Percentiles rank a stretch among this genome's conserved stretches.
Conservation (phyloP, 345 rosid species). For the Draba incana region DNA sequence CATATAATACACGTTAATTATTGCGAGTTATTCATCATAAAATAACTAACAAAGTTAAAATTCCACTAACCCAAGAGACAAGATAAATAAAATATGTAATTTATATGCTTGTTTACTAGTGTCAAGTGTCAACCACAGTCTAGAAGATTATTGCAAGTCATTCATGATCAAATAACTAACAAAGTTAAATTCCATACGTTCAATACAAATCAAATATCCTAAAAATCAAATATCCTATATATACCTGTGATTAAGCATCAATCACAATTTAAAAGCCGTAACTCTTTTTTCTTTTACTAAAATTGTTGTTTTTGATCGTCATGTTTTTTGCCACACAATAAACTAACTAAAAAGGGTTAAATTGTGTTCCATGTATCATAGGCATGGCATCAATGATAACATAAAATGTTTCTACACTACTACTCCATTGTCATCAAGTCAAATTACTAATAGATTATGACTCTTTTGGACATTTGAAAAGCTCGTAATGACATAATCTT, state of each 20-base stretch:
- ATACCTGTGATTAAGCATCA: neutral
- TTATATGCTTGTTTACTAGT: neutral
- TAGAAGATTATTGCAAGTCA: slow-evolving; percentile 8
- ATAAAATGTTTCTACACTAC: too few relatives aligned
- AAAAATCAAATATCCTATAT: neutral
- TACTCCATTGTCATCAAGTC: too few relatives aligned
- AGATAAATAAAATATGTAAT: too few relatives aligned
- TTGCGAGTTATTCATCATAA: slow-evolving; percentile 15
- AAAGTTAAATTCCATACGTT: neutral
- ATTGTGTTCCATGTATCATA: too few relatives aligned
- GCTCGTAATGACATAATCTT: too few relatives aligned
- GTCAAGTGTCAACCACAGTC: slow-evolving; percentile 11
- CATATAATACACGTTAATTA: neutral
- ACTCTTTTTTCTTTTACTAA: neutral
- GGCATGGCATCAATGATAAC: too few relatives aligned
- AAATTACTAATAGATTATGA: too few relatives aligned
- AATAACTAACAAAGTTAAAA: slow-evolving; percentile 10
- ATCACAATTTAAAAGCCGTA: neutral
- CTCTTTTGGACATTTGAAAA: too few relatives aligned
- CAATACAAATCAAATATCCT: neutral
- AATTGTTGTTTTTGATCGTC: neutral
- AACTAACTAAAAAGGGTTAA: too few relatives aligned
- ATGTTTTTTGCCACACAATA: neutral
- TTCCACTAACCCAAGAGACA: neutral
- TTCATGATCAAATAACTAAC: slow-evolving; percentile 13